Base-by-base conservation (phyloP, 805 yeast species). In the Hanseniaspora singularis region DNA sequence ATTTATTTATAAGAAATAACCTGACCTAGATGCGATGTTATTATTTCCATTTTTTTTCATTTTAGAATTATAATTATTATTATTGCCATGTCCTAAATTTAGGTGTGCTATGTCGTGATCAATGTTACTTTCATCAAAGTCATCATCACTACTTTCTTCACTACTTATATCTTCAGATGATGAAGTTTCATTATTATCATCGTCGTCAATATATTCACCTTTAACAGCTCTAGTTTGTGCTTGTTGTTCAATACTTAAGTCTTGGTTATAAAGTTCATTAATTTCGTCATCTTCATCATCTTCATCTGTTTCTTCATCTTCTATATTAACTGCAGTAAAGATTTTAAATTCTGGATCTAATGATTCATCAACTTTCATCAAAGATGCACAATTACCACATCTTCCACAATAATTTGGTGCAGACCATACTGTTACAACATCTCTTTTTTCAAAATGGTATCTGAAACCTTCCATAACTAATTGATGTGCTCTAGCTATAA, bases 401-500 rank as follows among this genome's bases (percentile, higher is more conserved):
- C 97, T 75, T 65, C 88, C 88, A 67, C 97, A 88, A 64, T 88
- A 88, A 65, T 88, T 88, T 51, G 97, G 97, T 24, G 97, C 97
- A 51, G 86, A 76, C 63, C 87, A 88, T 49, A 88, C 86, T 27
- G 97, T 88, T 34, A 88, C 96, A 38, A 88, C 96, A 51, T 78
- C 74, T 64, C 83, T 94, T 67, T 88, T 96, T 33, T 89, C 76
- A 96, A 96, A 88, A 38, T 85, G 76, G n/a, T n/a, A n/a, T n/a
- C n/a, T n/a, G 62, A 78, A 88, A 50, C 96, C 96, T 62, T 87
- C 96, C 96, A 88, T 88, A n/a, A 87, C 95, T 62, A 87, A 72
- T 66, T 87, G 96, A 69, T 87, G 96, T 9, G 96, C 96, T 67
- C 96, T 77, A 23, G 96, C 95, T 53, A 88, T 81, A 52, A 88